Base-by-base conservation (phyloP, 208 protist genomes). In the Leishmania aethiopica region DNA sequence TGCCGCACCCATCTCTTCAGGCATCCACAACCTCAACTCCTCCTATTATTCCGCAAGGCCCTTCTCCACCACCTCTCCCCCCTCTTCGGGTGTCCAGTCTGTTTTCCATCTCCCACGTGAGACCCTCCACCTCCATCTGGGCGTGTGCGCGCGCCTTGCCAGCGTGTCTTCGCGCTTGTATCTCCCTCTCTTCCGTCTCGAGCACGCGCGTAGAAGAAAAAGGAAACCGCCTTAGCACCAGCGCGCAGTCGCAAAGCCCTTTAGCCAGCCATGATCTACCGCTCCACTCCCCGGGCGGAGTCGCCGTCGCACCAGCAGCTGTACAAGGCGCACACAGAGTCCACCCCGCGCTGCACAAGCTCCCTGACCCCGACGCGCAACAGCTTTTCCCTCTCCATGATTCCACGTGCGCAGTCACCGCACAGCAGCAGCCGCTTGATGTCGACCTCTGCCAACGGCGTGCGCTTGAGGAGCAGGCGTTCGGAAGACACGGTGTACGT, bases 231-330 rank as follows among this genome's bases (percentile, higher is more conserved):
- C 0, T 40, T 13, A 62, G 57, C 57, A 32, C 57, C 57, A 55
- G 17, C 70, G 19, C 70, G 13, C 42, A 45, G 11, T 1, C 6
- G 51, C n/a, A 45, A 2, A 4, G n/a, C 28, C 1, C 6, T 62
- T 75, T 37, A 37, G 7, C 15, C 1, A 7, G 47, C 19, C 35
- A 84, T 84, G 82, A 64, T 40, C 19, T 76, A 75, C 64, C 73
- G 83, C 40, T 59, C 78, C 40, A 15, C 51, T 17, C 51, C 60
- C 4, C 78, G 83, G 42, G 73, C 74, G 19, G 57, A 82, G 17
- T 86, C 83, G 74, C 83, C 83, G 32, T 57, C 64, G 25, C 78
- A 86, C 64, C 83, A 82, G 74, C 78, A 82, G 49, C 78, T 86
- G 10, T 86, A 82, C 75, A 86, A 82, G 47, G 55, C 62, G n/a